Percentiles rank a stretch among this genome's conserved stretches.
phyloP scores from a whole-genome alignment of 2,329 filamentous ascomycete species.

The Pestalotiopsis sp. region DNA sequence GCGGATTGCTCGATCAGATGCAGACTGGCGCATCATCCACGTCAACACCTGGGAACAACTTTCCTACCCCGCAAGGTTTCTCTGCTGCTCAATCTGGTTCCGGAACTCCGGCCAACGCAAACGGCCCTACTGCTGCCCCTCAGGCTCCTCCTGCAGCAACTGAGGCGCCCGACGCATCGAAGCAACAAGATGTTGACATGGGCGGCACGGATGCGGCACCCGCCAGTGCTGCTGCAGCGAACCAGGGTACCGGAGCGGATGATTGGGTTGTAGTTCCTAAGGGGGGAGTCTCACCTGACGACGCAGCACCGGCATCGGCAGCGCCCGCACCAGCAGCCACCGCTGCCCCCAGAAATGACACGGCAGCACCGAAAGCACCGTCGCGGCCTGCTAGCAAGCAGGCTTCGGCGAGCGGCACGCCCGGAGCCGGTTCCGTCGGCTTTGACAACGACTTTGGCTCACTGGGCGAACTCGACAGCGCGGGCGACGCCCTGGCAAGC shows the following conservation, averaged over 20 bases:
- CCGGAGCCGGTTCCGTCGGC: constrained; percentile 40
- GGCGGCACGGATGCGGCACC: constrained; percentile 51
- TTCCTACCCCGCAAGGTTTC: constrained; percentile 63
- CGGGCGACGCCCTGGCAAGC: constrained; percentile 70
- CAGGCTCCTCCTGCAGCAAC: constrained; percentile 21
- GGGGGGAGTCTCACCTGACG: constrained; percentile 50
- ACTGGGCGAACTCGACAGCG: constrained; percentile 68
- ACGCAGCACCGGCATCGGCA: constrained; percentile 22
- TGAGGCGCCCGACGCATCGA: constrained; percentile 15
- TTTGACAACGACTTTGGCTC: constrained; percentile 63
- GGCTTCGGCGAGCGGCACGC: constrained; percentile 46
- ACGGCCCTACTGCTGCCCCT: constrained; percentile 47
- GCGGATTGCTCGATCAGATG: constrained; percentile 70
- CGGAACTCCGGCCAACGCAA: constrained; percentile 56
- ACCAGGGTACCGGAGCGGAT: constrained; percentile 55
- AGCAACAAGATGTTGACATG: constrained; percentile 54
- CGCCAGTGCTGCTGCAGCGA: constrained; percentile 43
- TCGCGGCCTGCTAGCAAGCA: constrained; percentile 34
- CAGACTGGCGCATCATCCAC: constrained; percentile 62
- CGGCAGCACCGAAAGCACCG: constrained; percentile 18
- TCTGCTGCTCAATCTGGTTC: constrained; percentile 59
- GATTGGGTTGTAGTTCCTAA: constrained; percentile 80
- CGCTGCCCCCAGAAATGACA: not conserved
- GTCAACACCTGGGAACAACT: constrained; percentile 63
- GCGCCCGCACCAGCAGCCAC: constrained; percentile 21